Conservation (phyloP, 1,284 basidiomycete genomes). For the Fistulinella cinereoalba region DNA sequence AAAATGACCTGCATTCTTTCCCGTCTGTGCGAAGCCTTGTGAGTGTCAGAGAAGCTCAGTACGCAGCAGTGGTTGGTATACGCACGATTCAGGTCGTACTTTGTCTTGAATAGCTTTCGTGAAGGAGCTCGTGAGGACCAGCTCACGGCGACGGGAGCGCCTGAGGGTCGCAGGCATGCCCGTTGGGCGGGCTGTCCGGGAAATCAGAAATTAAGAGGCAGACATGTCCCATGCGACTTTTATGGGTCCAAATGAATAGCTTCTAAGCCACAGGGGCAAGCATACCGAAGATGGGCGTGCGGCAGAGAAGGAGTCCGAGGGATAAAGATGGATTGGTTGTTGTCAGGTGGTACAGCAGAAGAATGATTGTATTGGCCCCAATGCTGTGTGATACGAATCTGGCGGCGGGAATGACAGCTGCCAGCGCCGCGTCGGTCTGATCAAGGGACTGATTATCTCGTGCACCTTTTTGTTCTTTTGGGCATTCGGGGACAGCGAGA, state of each 20-base stretch:
- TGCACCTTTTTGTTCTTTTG: constrained; percentile 12
- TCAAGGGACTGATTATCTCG: neutral
- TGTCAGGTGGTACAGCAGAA: constrained; percentile 11
- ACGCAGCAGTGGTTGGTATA: neutral
- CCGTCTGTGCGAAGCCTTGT: constrained; percentile 17
- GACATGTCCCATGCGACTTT: constrained; percentile 22
- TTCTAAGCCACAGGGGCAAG: constrained; percentile 32
- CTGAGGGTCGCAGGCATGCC: constrained; percentile 39
- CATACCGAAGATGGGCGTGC: constrained; percentile 5
- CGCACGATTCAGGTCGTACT: constrained; percentile 31
- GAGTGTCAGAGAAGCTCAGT: constrained; percentile 5
- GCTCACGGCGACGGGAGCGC: constrained; percentile 36
- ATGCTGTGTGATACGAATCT: constrained; percentile 17
- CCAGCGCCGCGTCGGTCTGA: constrained; percentile 9
- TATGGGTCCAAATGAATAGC: constrained; percentile 24
- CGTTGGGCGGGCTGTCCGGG: constrained; percentile 14
- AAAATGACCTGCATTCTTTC: constrained; percentile 20
- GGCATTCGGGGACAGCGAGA: neutral
- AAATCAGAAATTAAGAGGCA: constrained; percentile 10
- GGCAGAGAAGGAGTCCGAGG: constrained; percentile 11
- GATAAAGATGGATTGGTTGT: constrained; percentile 6
- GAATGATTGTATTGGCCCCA: constrained; percentile 7
- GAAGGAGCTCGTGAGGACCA: constrained; percentile 36
- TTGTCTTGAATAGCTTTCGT: constrained; percentile 38
- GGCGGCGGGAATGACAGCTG: constrained; percentile 18